Evolutionary conservation across 164 flowering plant species (phyloP).

Genomic region (Aristolochia californica): DNA sequence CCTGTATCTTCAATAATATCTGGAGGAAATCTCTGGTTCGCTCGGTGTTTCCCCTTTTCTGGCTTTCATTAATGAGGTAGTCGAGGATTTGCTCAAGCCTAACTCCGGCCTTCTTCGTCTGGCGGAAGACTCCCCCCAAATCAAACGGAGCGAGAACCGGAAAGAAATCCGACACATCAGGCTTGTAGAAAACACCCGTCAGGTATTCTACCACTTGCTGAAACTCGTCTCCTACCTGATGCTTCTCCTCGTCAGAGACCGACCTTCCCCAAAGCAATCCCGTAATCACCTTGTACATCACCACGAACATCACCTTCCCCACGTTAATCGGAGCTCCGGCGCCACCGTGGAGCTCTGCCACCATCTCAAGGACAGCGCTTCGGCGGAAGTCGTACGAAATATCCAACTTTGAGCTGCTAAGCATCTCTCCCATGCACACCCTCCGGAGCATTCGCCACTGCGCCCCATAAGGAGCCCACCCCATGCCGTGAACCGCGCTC

Average conservation of each 20-base stretch:
- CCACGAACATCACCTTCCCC: conserved; percentile 7
- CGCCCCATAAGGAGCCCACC: conserved; percentile 5
- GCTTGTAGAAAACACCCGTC: conserved; percentile 1
- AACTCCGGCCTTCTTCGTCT: neutral
- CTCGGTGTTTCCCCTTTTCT: too few relatives aligned
- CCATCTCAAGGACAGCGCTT: conserved; percentile 2
- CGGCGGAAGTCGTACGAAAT: neutral
- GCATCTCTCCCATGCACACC: conserved; percentile 10
- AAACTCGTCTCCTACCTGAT: conserved; percentile 2
- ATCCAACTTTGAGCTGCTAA: conserved; percentile 7
- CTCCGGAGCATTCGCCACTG: conserved; percentile 8
- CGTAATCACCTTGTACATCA: conserved; percentile 5
- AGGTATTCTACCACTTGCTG: conserved; percentile 2
- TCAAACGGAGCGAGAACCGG: conserved; percentile 22
- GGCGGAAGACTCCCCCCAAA: conserved; percentile 18
- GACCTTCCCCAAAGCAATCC: conserved; percentile 13
- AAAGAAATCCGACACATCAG: conserved; percentile 23
- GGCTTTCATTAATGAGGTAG: neutral
- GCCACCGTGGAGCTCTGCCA: neutral
- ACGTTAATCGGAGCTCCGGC: conserved; percentile 5
- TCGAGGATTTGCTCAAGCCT: conserved; percentile 10
- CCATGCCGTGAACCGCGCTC: conserved; percentile 5
- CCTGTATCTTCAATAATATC: too few relatives aligned
- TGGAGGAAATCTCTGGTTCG: too few relatives aligned
- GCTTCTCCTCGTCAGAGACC: conserved; percentile 5